Base-by-base conservation (phyloP, 1,139 yeast species). In the Protomyces lactucae-debilis region DNA sequence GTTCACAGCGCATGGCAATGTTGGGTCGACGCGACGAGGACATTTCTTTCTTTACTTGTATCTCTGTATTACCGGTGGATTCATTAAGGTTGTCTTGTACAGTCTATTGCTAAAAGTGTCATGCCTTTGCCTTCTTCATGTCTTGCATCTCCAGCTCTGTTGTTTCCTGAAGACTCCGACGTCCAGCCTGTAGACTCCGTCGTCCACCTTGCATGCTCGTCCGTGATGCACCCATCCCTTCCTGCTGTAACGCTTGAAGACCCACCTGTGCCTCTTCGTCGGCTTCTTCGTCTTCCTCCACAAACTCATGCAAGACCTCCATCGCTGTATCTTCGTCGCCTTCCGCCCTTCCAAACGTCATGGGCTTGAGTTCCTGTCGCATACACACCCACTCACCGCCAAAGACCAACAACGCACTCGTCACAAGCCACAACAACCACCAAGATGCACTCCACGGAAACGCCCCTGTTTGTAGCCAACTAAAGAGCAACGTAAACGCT, bases 321-420 rank as follows among this genome's bases (percentile, higher is more conserved):
- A 21, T 16, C 37, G 21, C 54, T 25, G 37, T 21, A 8, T 16
- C 16, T 5, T 51, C 37, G 14, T 18, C 18, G 12, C n/a, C 37
- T 6, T 18, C 54, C 8, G 37, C 16, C 10, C 16, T 9, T 36
- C 66, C 66, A 40, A 64, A 64, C 1, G 37, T 35, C 28, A 64
- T 60, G 39, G 66, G 66, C 14, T 40, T 43, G 12, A 64, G 25
- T 37, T 64, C 66, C 14, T 46, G 21, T 36, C 43, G 60, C 66
- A 64, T 64, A 32, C 66, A 64, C 48, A 59, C 61, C 43, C 54
- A 64, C 23, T 64, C 66, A 10, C 65, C 65, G 12, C 64, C 66
- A 53, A 64, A 64, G 23, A 60, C 59, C 57, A 64, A 40, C 36
- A 48, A 40, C 37, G 53, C 23, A 28, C 60, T 54, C 23, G 57